Evolutionary conservation across 495 filamentous ascomycete species (phyloP), one percentile per base, ranked within the genome.

Genomic region (Neurospora sp.): DNA sequence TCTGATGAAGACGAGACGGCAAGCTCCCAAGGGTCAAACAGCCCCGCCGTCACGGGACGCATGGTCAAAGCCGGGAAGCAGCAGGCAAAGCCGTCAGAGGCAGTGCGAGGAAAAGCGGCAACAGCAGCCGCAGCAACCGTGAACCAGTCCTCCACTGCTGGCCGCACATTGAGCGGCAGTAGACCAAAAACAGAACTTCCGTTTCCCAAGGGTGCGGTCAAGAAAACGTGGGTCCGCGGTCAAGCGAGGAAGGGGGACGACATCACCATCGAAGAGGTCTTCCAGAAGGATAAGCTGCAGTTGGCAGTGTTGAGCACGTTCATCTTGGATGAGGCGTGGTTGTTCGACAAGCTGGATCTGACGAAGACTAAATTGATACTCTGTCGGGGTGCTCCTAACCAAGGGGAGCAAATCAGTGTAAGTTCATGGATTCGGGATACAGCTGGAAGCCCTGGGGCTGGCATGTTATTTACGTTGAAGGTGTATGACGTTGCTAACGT

Each of bases 211-310:
- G 95, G 95, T 12, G 83, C 85, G 0, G 89, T 98, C 31, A 98
- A 93, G 81, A 94, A 91, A 79, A 99, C 96, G 0, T 94, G 91
- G 88, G 88, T 86, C 0, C 79, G 82, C 35, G 87, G 88, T 5
- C 85, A 85, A 59, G 79, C 82, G 1, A 84, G 93, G 38, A 78
- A 75, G 0, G 85, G 81, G 2, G 85, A 94, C 61, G 94, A 97
- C 71, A 93, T 98, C 76, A 96, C 90, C 75, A 89, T 99, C 48
- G 94, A 97, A 78, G 96, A 98, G 77, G 90, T 98, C 1, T 80
- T 99, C 0, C 91, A 96, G 78, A 88, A 87, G 48, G 79, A 85
- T 6, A 86, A 91, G 42, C 85, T 98, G 0, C 83, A 90, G 22
- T 83, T 93, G 27, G 96, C 94, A 0, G 87, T 98, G 1, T 81